These are phyloP conservation scores for Periglandula ipomoeae DNA, from an alignment of 2,329 filamentous ascomycete species.

Conservation along the genomic window DNA sequence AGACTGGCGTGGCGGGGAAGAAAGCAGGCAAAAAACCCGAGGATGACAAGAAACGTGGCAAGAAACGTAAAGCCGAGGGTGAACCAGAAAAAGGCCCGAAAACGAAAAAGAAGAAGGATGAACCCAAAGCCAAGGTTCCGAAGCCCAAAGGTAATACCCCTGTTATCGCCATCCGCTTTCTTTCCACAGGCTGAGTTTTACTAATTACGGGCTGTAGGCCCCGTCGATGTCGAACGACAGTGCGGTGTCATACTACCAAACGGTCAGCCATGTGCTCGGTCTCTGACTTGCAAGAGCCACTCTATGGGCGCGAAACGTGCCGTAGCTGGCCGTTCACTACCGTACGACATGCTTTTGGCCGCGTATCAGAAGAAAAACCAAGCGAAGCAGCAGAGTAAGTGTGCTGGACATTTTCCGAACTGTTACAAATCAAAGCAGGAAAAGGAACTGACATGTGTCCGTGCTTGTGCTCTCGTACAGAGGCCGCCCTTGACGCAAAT, in stretches of 20 bases:
- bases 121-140: slow-evolving; percentile 70
- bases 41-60: slow-evolving; percentile 54
- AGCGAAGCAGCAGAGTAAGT: slow-evolving; percentile 89
- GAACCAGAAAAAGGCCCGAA: slow-evolving; percentile 77
- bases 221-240: slow-evolving; percentile 88
- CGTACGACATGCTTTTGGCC: slow-evolving; percentile 85
- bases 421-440: background rate
- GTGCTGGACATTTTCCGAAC: background rate
- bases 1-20: slow-evolving; percentile 35
- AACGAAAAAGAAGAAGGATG: slow-evolving; percentile 91
- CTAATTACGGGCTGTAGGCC: slow-evolving; percentile 37
- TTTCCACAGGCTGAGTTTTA: background rate
- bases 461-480: slow-evolving; percentile 34
- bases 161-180: background rate
- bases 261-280: slow-evolving; percentile 77
- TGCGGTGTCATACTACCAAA: slow-evolving; percentile 83
- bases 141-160: slow-evolving; percentile 64
- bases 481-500: slow-evolving; percentile 90
- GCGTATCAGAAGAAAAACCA: slow-evolving; percentile 97
- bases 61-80: slow-evolving; percentile 68
- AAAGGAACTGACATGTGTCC: background rate
- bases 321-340: slow-evolving; percentile 76
- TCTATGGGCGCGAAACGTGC: slow-evolving; percentile 90
- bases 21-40: slow-evolving; percentile 63
- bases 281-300: slow-evolving; percentile 87